Conservation (phyloP, 495 filamentous ascomycete genomes). For the Penicillium manginii region DNA sequence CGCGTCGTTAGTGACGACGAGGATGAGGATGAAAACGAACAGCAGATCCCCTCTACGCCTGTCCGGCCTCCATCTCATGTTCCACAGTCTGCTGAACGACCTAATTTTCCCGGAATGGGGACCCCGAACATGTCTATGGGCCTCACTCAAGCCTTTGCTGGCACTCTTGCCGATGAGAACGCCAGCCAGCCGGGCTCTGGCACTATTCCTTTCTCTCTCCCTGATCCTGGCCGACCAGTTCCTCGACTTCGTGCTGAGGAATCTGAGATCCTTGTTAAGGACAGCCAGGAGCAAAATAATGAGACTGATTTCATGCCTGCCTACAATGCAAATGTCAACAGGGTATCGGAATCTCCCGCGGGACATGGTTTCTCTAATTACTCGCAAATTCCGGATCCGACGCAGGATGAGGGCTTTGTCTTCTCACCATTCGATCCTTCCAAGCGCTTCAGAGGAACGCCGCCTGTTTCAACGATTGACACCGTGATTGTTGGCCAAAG, state of each 20-base stretch:
- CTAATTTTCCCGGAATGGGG: slow-evolving; percentile 59
- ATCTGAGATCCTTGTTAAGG: slow-evolving; percentile 62
- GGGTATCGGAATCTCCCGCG: slow-evolving; percentile 49
- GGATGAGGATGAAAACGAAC: slow-evolving; percentile 49
- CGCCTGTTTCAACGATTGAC: slow-evolving; percentile 67
- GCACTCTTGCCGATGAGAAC: slow-evolving; percentile 75
- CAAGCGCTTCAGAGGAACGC: slow-evolving; percentile 64
- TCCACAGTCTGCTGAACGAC: slow-evolving; percentile 38
- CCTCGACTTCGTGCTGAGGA: slow-evolving; percentile 47
- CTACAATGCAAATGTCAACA: slow-evolving; percentile 36
- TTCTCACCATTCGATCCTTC: slow-evolving; percentile 57
- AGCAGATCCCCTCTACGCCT: slow-evolving; percentile 37
- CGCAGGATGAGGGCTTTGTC: slow-evolving; percentile 82
- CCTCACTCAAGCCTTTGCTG: slow-evolving; percentile 90
- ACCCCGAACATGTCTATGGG: slow-evolving; percentile 64
- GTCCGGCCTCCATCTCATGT: slow-evolving; percentile 32
- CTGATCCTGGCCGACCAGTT: slow-evolving; percentile 54
- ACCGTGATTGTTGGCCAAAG: slow-evolving; percentile 62
- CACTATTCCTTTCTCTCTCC: slow-evolving; percentile 51
- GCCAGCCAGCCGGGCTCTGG: slow-evolving; percentile 44
- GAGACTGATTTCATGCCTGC: slow-evolving; percentile 35
- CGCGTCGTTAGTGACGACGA: slow-evolving; percentile 57
- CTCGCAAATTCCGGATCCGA: slow-evolving; percentile 71
- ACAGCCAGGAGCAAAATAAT: slow-evolving; percentile 60
- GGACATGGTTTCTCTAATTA: slow-evolving; percentile 56